Percentiles rank a stretch among this genome's conserved stretches.
Conservation (phyloP, 306 rosid species). For the Parietaria judaica region DNA sequence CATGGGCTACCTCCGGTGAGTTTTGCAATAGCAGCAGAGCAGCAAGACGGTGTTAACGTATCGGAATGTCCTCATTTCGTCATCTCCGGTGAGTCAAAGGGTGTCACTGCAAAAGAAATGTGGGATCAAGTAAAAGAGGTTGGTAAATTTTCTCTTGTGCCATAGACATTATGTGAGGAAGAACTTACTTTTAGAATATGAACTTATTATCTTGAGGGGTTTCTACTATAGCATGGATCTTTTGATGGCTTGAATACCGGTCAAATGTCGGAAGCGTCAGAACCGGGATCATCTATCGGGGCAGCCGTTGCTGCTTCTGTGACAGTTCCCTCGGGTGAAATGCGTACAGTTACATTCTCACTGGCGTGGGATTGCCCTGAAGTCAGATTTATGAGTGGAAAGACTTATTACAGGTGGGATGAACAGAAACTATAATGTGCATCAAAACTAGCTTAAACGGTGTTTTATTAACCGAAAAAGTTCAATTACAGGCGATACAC, state of each 20-base stretch:
- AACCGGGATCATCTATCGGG: conserved; percentile 83
- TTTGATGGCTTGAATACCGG: conserved; percentile 54
- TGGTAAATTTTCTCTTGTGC: conserved; percentile 1
- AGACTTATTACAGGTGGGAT: conserved; percentile 67
- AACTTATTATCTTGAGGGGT: neutral
- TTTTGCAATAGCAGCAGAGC: conserved; percentile 85
- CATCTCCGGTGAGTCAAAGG: conserved; percentile 56
- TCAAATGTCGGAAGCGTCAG: conserved; percentile 45
- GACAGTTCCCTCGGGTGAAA: conserved; percentile 52
- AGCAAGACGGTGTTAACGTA: conserved; percentile 58
- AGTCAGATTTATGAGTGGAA: conserved; percentile 53
- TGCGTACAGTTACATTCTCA: conserved; percentile 73
- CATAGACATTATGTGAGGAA: neutral
- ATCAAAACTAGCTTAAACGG: conserved; percentile 12
- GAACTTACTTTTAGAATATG: neutral
- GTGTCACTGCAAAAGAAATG: conserved; percentile 75
- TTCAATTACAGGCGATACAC: conserved; percentile 74
- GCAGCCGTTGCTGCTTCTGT: conserved; percentile 93
- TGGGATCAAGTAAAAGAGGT: conserved; percentile 90
- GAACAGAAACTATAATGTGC: conserved; percentile 13
- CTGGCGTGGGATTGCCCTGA: conserved; percentile 97
- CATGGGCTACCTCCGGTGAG: conserved; percentile 58
- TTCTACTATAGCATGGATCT: conserved; percentile 56
- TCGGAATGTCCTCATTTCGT: conserved; percentile 84
- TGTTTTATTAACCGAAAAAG: conserved; percentile 16